Evolutionary conservation across 306 rosid genomes (phyloP).

Genomic region (Luffa acutangula): DNA sequence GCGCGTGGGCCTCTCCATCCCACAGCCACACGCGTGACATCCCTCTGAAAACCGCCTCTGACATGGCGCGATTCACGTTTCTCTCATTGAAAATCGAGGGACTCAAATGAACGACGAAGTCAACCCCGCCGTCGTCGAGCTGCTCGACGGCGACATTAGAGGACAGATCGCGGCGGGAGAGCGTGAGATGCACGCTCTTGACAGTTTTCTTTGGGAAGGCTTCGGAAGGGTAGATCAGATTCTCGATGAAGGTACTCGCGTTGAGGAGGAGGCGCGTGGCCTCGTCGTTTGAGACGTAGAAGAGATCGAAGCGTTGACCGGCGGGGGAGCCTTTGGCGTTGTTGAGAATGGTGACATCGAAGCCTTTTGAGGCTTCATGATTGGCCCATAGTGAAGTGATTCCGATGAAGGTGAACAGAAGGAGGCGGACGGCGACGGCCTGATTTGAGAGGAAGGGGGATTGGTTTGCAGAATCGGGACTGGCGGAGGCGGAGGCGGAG

Average conservation of each 20-base stretch:
- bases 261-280: constrained; percentile 42
- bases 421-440: constrained; percentile 22
- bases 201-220: constrained; percentile 26
- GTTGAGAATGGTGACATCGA: constrained; percentile 35
- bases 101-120: constrained; percentile 31
- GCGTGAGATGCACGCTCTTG: constrained; percentile 34
- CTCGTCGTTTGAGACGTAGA: constrained; percentile 50
- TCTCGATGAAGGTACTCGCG: constrained; percentile 34
- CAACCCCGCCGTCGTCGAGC: background rate
- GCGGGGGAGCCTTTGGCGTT: constrained; percentile 23
- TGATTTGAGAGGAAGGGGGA: constrained; percentile 1
- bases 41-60: constrained; percentile 33
- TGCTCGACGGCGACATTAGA: background rate
- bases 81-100: constrained; percentile 24
- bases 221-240: constrained; percentile 24
- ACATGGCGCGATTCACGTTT: constrained; percentile 14
- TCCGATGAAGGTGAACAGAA: constrained; percentile 22
- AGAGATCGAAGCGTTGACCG: constrained; percentile 34
- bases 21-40: constrained; percentile 48
- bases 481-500: background rate
- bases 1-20: constrained; percentile 36
- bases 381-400: constrained; percentile 48
- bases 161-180: constrained; percentile 14
- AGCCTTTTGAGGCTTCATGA: constrained; percentile 54
- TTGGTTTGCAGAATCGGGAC: background rate